Evolutionary conservation across 305 asterid species (phyloP).

Genomic region (Plantago rigida): DNA sequence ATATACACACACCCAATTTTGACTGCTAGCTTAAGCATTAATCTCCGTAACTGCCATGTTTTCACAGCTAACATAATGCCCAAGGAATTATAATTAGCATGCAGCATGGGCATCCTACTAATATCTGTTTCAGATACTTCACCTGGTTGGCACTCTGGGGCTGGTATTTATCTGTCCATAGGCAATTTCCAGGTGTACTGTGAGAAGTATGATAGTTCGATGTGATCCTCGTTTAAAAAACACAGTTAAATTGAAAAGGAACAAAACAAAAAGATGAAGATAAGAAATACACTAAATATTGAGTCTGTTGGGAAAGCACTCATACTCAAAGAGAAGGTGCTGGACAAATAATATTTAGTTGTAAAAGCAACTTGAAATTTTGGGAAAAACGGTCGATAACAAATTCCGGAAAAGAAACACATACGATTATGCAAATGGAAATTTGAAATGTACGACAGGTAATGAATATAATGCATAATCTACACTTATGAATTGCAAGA

Average conservation of each 20-base stretch:
- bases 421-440: not conserved
- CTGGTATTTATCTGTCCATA: conserved; percentile 87
- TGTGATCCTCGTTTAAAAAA: conserved; percentile 36
- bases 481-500: not conserved
- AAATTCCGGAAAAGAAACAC: conserved; percentile 12
- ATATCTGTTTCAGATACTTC: conserved; percentile 23
- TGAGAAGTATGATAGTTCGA: conserved; percentile 41
- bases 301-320: conserved; percentile 11
- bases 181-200: conserved; percentile 45
- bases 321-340: not conserved
- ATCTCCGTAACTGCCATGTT: not conserved
- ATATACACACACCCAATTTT: not conserved
- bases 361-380: conserved; percentile 1
- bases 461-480: not conserved
- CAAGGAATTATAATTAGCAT: not conserved
- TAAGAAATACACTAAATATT: conserved; percentile 17
- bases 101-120: not conserved
- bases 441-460: conserved; percentile 8
- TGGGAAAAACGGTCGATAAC: conserved; percentile 3
- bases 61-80: not conserved
- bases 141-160: conserved; percentile 84
- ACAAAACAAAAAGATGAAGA: not conserved
- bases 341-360: not conserved
- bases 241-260: conserved; percentile 14
- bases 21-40: conserved; percentile 11